Evolutionary conservation across 2,329 filamentous ascomycete genomes (phyloP), one percentile per base, ranked within the genome.

Genomic region (Cladosporium sp.): DNA sequence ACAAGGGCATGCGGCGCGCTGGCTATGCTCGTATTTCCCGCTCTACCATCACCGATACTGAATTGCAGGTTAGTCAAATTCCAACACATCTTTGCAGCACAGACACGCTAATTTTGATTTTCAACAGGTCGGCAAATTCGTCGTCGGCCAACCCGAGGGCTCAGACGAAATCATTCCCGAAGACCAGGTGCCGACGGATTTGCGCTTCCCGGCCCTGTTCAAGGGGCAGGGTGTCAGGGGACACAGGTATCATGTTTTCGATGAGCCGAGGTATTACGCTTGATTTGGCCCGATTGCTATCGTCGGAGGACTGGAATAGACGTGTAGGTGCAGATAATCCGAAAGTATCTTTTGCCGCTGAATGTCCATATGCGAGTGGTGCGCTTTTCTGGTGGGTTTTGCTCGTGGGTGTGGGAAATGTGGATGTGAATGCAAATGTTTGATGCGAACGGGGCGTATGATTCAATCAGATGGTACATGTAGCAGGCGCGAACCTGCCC

Each of bases 31-130:
- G 93, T 48, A 85, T 98, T 46, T 92, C 86, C 61, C 79, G 93
- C 60, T 84, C 84, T 59, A 94, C 88, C 1, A 97, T 98, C 59
- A 98, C 93, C 11, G 93, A 98, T 66, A 98, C 93, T 2, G 93
- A 98, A 72, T 77, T 98, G 49, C 93, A 98, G 76, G 87, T 83
- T 72, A 62, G 73, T 62, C 43, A 13, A 53, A 20, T 32, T 11
- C 13, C n/a, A n/a, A n/a, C n/a, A n/a, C n/a, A n/a, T n/a, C n/a
- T n/a, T n/a, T n/a, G n/a, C n/a, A n/a, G n/a, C 61, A 43, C 32
- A n/a, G 7, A 35, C 32, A 59, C 53, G n/a, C n/a, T n/a, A n/a
- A n/a, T n/a, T n/a, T n/a, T n/a, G 13, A 38, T 40, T 18, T 13
- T 38, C 50, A 33, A 39, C 58, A 84, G 80, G 73, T 95, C 27